These are phyloP conservation scores for Candida montana DNA, from an alignment of 805 yeast genomes.

Conservation along the genomic window DNA sequence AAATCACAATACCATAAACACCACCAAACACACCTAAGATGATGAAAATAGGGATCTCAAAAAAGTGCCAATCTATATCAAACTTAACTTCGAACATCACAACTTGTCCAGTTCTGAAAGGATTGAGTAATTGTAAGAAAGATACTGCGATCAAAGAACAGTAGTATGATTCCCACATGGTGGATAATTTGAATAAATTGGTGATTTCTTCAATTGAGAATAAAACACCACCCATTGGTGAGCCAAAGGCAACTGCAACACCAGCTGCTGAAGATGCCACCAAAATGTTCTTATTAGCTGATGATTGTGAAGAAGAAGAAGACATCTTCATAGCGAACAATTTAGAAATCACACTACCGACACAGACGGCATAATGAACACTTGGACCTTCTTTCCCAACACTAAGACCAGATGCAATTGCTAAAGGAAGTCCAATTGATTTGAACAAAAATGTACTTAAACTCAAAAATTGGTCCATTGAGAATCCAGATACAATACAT, in stretches of 20 bases:
- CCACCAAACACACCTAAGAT: conserved; percentile 90
- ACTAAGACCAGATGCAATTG: conserved; percentile 88
- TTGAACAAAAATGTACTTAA: conserved; percentile 70
- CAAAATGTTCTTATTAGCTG: conserved; percentile 30
- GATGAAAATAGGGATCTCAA: conserved; percentile 77
- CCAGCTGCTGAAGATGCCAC: conserved; percentile 97
- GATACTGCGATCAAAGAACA: conserved; percentile 87
- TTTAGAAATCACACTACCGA: conserved; percentile 46
- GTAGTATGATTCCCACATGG: conserved; percentile 88
- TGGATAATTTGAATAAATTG: conserved; percentile 61
- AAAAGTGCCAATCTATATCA: conserved; percentile 79
- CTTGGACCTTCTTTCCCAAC: conserved; percentile 98
- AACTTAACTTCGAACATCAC: conserved; percentile 90
- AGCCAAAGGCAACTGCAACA: conserved; percentile 96
- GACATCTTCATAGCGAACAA: conserved; percentile 18
- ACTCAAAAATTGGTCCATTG: conserved; percentile 69
- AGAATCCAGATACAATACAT: conserved; percentile 88
- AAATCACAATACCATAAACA: conserved; percentile 72
- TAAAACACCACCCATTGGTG: conserved; percentile 94
- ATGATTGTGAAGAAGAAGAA: conserved; percentile 5
- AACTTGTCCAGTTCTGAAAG: conserved; percentile 91
- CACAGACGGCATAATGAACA: conserved; percentile 96
- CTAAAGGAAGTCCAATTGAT: conserved; percentile 76
- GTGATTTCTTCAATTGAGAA: conserved; percentile 92
- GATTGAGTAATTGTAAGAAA: conserved; percentile 74